Evolutionary conservation across 257 asterid genomes (phyloP).

Genomic region (Lithospermum erythrorhizon): DNA sequence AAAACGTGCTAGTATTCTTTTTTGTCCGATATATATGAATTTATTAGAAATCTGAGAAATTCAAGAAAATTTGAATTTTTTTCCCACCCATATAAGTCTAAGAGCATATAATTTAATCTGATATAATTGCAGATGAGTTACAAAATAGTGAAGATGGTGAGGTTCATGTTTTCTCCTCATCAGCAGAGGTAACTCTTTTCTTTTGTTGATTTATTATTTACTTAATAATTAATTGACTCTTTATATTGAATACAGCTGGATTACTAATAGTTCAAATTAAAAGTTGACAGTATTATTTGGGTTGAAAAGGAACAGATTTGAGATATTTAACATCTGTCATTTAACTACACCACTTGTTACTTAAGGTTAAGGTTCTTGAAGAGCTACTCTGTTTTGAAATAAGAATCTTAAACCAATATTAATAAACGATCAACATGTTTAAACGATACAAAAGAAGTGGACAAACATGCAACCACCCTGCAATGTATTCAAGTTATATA

Average conservation of each 20-base stretch:
- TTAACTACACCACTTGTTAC: too few relatives aligned
- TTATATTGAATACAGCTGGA: background rate
- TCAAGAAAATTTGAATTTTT: too few relatives aligned
- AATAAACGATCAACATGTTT: conserved; percentile 15
- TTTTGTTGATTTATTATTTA: background rate
- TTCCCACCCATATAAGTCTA: too few relatives aligned
- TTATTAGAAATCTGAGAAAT: too few relatives aligned
- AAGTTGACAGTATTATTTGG: too few relatives aligned
- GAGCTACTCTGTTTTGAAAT: background rate
- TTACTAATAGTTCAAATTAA: background rate
- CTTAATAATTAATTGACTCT: too few relatives aligned
- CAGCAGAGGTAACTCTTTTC: conserved; percentile 37
- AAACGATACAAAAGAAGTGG: conserved; percentile 44
- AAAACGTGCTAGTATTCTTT: too few relatives aligned
- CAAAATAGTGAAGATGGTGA: conserved; percentile 33
- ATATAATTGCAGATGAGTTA: conserved; percentile 21
- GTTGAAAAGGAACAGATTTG: too few relatives aligned
- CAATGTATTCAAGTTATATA: conserved; percentile 53
- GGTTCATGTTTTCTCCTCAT: conserved; percentile 62
- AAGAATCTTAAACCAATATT: background rate
- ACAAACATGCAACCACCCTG: conserved; percentile 41
- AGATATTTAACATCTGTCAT: too few relatives aligned
- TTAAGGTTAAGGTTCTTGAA: too few relatives aligned
- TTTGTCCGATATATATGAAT: too few relatives aligned
- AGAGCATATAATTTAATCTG: too few relatives aligned